Percentiles rank a stretch among this genome's conserved stretches.
Evolutionary conservation across 2,329 filamentous ascomycete species (phyloP).

Genomic region (Fusarium armeniacum): DNA sequence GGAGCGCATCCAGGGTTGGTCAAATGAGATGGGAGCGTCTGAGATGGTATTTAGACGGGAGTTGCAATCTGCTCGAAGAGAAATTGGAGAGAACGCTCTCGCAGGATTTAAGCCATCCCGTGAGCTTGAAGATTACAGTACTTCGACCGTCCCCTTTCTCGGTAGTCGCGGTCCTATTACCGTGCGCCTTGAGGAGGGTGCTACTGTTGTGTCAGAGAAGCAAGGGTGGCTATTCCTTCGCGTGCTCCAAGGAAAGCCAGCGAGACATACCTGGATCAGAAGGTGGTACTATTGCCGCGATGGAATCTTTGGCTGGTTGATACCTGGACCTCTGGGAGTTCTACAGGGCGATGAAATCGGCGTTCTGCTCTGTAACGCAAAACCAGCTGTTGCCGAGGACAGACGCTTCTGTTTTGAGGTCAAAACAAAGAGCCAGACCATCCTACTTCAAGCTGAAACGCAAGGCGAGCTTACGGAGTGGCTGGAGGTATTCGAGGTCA

Average conservation of each 20-base stretch:
- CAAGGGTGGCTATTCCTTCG: constrained; percentile 95
- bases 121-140: constrained; percentile 92
- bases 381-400: constrained; percentile 92
- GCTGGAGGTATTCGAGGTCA: constrained; percentile 92
- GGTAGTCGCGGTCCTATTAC: constrained; percentile 77
- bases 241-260: constrained; percentile 86
- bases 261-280: constrained; percentile 88
- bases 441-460: constrained; percentile 92
- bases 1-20: constrained; percentile 93
- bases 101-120: constrained; percentile 82
- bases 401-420: constrained; percentile 97
- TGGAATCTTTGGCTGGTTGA: constrained; percentile 94
- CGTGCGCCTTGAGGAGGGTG: constrained; percentile 68
- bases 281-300: constrained; percentile 97
- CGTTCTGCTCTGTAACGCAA: constrained; percentile 91
- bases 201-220: constrained; percentile 76
- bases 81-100: constrained; percentile 84
- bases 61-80: constrained; percentile 80
- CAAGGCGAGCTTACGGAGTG: constrained; percentile 93
- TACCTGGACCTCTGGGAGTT: constrained; percentile 87
- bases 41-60: constrained; percentile 87
- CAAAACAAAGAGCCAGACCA: constrained; percentile 94
- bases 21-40: constrained; percentile 91
- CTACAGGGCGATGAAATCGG: constrained; percentile 97
- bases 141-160: constrained; percentile 90